Evolutionary conservation across 2,329 filamentous ascomycete genomes (phyloP).

Genomic region (Paradendryphiella salina): DNA sequence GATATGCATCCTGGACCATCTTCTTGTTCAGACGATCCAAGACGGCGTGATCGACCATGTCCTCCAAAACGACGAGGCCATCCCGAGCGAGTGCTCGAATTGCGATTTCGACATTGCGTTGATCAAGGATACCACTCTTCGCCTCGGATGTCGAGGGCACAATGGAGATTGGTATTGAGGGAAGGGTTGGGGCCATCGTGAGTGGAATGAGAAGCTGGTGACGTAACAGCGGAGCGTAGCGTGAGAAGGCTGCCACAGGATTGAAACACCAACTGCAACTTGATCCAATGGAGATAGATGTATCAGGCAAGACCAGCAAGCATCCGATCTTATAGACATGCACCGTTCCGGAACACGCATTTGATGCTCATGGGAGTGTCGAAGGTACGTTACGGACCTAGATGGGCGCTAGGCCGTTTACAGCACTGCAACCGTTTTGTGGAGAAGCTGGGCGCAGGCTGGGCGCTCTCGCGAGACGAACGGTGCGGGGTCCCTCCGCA

Average conservation of each 20-base stretch:
- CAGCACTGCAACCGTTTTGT: constrained; percentile 13
- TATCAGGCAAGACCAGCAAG: background rate
- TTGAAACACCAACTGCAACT: background rate
- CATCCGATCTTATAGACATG: constrained; percentile 7
- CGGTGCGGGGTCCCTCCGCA: constrained; percentile 4
- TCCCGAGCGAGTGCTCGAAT: constrained; percentile 35
- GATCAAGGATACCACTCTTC: constrained; percentile 45
- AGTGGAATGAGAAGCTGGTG: constrained; percentile 1
- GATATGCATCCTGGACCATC: constrained; percentile 62
- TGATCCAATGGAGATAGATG: background rate
- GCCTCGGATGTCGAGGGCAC: constrained; percentile 51
- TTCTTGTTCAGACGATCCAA: constrained; percentile 60
- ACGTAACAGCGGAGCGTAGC: background rate
- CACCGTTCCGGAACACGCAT: background rate
- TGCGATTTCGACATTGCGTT: constrained; percentile 58
- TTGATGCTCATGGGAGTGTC: constrained; percentile 4
- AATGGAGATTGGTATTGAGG: constrained; percentile 42
- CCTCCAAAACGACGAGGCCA: constrained; percentile 42
- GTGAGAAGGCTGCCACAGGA: background rate
- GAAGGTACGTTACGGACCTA: constrained; percentile 13
- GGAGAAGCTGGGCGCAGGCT: constrained; percentile 3
- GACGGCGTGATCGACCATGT: constrained; percentile 50
- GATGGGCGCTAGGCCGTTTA: constrained; percentile 16
- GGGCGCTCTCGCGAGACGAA: background rate
- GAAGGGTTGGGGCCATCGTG: constrained; percentile 23